phyloP scores from a whole-genome alignment of 2,329 filamentous ascomycete species.

The Tolypocladium sp. region DNA sequence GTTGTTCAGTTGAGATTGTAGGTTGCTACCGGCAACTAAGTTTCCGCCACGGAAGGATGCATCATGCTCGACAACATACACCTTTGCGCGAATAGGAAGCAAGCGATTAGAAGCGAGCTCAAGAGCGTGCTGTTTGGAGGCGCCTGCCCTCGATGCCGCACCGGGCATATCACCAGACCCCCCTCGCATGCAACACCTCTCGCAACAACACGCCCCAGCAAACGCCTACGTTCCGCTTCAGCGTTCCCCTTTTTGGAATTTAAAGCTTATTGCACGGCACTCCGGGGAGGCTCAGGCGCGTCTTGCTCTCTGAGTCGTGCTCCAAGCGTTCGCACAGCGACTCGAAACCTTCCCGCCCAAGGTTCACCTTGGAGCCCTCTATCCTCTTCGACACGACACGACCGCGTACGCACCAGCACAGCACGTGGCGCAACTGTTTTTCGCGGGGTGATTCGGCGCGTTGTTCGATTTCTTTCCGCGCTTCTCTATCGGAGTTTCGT shows the following conservation, averaged over 20 bases:
- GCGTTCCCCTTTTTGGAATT: constrained; percentile 5
- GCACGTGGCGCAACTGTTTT: neutral
- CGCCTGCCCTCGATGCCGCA: neutral
- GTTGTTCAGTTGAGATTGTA: neutral
- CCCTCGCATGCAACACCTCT: neutral
- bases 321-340: constrained; percentile 1
- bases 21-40: neutral
- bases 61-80: neutral
- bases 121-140: neutral
- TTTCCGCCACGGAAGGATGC: neutral
- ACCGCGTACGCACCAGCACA: neutral
- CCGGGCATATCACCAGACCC: neutral
- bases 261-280: neutral
- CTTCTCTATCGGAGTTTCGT: neutral
- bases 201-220: neutral
- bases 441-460: neutral
- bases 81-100: neutral
- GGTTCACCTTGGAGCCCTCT: neutral
- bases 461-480: neutral
- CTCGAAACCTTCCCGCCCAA: neutral
- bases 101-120: neutral
- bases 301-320: neutral
- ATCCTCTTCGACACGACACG: neutral
- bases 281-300: neutral
- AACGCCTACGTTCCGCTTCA: neutral